phyloP scores from a whole-genome alignment of 345 rosid genomes.

The Geranium rotundifolium region DNA sequence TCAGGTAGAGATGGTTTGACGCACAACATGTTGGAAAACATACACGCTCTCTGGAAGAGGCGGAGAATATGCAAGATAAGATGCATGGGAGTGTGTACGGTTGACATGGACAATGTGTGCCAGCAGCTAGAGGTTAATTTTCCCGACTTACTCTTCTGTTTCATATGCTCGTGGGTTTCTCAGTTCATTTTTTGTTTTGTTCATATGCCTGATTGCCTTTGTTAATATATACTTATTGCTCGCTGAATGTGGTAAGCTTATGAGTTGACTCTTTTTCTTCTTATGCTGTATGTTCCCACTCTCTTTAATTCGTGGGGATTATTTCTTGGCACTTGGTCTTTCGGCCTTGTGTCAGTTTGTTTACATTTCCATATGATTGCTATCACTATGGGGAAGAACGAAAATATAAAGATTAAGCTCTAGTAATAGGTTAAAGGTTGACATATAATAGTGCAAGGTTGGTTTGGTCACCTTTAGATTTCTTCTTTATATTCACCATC shows the following conservation, averaged over 20 bases:
- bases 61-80: constrained; percentile 82
- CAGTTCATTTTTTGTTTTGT: not conserved
- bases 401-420: too few species aligned
- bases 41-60: constrained; percentile 84
- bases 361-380: not conserved
- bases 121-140: constrained; percentile 69
- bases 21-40: constrained; percentile 88
- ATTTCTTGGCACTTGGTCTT: not conserved
- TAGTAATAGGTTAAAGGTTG: too few species aligned
- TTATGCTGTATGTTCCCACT: not conserved
- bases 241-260: not conserved
- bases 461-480: not conserved
- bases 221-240: too few species aligned
- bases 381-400: too few species aligned
- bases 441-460: not conserved
- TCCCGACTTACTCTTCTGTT: not conserved
- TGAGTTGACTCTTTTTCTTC: not conserved
- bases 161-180: not conserved
- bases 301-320: not conserved
- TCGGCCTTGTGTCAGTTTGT: not conserved
- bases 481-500: not conserved
- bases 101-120: constrained; percentile 85
- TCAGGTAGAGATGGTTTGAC: constrained; percentile 96
- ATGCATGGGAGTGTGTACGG: constrained; percentile 92
- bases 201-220: not conserved